Base-by-base conservation (phyloP, 75 land plant genomes). In the Chamaecyparis obtusa region DNA sequence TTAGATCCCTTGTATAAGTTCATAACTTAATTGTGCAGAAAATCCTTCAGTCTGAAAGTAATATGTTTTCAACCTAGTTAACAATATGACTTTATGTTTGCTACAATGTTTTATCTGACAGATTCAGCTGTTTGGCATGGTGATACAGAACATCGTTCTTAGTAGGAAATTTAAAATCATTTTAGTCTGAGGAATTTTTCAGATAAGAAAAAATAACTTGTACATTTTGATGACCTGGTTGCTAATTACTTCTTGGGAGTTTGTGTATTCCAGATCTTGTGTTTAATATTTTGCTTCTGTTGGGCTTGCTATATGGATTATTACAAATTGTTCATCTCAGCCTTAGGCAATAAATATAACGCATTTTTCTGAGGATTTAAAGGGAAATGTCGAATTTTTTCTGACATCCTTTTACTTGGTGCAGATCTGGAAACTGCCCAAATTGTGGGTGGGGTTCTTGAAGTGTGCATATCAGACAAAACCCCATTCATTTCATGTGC, bases 381-480 rank as follows among this genome's bases (percentile, higher is more conserved):
- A 86, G 83, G 48, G 44, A 86, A 86, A 39, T 64, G 33, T 51
- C 51, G 64, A 74, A 43, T 43, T 82, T 32, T 83, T 48, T 54
- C 19, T 87, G 60, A 88, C 49, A 48, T 87, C 41, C 21, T 81
- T 87, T 80, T 39, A 39, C 86, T 83, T 33, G 21, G 30, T 87
- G 81, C 99, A 97, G 97, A 99, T 98, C 86, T 98, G 99, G 99
- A 96, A 92, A 88, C 92, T 94, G 93, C 99, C 99, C 43, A 97
- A 98, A 84, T 89, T 97, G 79, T 98, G 99, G 99, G 93, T 96
- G 48, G 99, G 99, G 16, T 97, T 98, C 84, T 85, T 98, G 88
- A 98, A 98, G 87, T 98, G 99, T 91, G 96, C 94, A 71, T 89
- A 93, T 56, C 97, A 98, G 87, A 98, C 99, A 76, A 90, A 91